These are phyloP conservation scores for Magnolia sinica DNA, from an alignment of 164 flowering plant genomes.

Conservation along the genomic window DNA sequence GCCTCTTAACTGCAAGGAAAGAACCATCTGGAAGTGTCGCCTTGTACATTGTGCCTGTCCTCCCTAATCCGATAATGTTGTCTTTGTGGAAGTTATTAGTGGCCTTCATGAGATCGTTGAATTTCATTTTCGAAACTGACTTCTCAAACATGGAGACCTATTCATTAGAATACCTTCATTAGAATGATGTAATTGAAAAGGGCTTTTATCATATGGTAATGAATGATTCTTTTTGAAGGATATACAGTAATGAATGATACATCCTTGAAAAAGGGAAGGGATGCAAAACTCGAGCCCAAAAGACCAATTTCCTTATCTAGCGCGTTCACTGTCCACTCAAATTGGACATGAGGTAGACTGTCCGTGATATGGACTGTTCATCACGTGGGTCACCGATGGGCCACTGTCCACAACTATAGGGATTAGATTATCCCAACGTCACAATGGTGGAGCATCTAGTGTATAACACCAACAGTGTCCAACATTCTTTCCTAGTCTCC, in stretches of 20 bases:
- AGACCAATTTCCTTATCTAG: neutral
- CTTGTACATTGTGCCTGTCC: conserved; percentile 25
- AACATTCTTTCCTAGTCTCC: no score
- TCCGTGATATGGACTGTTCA: no score
- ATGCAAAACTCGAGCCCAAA: neutral
- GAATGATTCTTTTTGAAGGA: no score
- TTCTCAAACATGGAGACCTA: conserved; percentile 47
- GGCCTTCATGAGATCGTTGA: conserved; percentile 24
- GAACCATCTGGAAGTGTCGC: conserved; percentile 25
- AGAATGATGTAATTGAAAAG: neutral
- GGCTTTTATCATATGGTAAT: neutral
- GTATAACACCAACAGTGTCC: no score
- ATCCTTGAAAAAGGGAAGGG: neutral
- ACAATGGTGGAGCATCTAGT: no score
- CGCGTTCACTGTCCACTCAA: no score
- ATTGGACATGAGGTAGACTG: no score
- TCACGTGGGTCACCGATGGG: no score
- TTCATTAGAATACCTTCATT: conserved; percentile 4
- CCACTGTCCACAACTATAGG: no score
- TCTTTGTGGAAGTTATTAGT: conserved; percentile 22
- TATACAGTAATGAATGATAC: neutral
- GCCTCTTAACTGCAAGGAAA: conserved; percentile 19
- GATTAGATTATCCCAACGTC: no score
- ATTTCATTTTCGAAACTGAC: conserved; percentile 15
- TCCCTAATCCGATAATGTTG: conserved; percentile 20